Percentiles rank a stretch among this genome's conserved stretches.
Evolutionary conservation across 257 asterid species (phyloP).

Genomic region (Cruciata laevipes): DNA sequence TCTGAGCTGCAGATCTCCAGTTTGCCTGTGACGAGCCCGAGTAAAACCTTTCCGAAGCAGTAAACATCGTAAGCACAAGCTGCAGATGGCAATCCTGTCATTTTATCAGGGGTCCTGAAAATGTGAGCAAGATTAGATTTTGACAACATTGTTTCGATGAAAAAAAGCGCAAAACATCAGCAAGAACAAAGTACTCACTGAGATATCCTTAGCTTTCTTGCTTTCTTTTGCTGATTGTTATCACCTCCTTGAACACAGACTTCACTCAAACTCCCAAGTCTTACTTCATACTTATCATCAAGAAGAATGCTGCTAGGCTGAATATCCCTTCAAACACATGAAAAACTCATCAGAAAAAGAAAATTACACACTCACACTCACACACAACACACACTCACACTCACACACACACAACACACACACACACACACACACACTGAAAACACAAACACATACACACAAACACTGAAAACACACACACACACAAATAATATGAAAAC

Average conservation of each 20-base stretch:
- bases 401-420: background rate
- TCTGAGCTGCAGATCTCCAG: slow-evolving; percentile 38
- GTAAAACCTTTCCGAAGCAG: slow-evolving; percentile 61
- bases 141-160: background rate
- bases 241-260: slow-evolving; percentile 37
- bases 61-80: slow-evolving; percentile 55
- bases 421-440: no score
- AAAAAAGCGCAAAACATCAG: background rate
- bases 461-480: background rate
- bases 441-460: no score
- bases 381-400: background rate
- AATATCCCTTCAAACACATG: slow-evolving; percentile 46
- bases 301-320: slow-evolving; percentile 83
- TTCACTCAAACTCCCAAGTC: slow-evolving; percentile 69
- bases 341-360: background rate
- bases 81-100: slow-evolving; percentile 34
- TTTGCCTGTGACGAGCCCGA: slow-evolving; percentile 63
- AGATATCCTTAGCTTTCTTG: slow-evolving; percentile 40
- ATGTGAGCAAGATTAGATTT: slow-evolving; percentile 19
- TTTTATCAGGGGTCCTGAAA: slow-evolving; percentile 42
- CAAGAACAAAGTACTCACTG: slow-evolving; percentile 64
- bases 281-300: slow-evolving; percentile 65
- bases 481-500: no score
- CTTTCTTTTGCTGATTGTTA: slow-evolving; percentile 32
- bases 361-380: background rate